Base-by-base conservation (phyloP, 2,329 filamentous ascomycete species). In the Pyrenophora graminea region DNA sequence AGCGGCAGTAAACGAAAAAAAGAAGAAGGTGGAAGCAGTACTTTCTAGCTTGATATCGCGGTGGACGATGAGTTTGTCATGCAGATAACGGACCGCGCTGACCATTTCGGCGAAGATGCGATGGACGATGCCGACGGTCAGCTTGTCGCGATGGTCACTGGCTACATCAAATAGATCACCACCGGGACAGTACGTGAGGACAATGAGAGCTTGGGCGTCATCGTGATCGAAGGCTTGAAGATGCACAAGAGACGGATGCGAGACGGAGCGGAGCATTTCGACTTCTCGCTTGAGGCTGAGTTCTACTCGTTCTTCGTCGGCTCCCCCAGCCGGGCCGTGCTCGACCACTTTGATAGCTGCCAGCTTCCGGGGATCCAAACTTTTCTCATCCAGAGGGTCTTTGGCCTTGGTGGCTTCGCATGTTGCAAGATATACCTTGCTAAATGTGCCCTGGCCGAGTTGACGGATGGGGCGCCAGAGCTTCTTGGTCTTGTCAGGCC, bases 1-100 rank as follows among this genome's bases (percentile, higher is more conserved):
- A 38, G 48, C 38, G 15, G 15, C 15, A 15, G 15, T 15, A 15
- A 15, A 15, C 15, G 15, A 15, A 15, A 15, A 15, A 15, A 15
- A 15, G 15, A 15, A 40, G 50, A 53, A 62, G 44, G 31, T 53
- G 59, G 57, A 57, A 59, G 54, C 80, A 86, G 76, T 82, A 94
- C 90, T 99, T 80, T 99, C 94, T 52, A 99, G 86, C 77, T 99
- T 99, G 74, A 99, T 95, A 73, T 99, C 94, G 53, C 94, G 86
- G 71, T 99, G 94, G 46, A 97, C 93, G 69, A 99, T 96, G 61
- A 85, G 87, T 64, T 89, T 80, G 46, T 84, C 79, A 73, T 99
- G 94, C 41, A 99, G 79, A 76, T 97, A 97, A 51, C 82, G 83
- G 31, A 96, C 87, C 0, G 93, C 94, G 55, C 84, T 86, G 19